These are phyloP conservation scores for Blastobotrys mokoenaii DNA, from an alignment of 805 yeast genomes.

Conservation along the genomic window DNA sequence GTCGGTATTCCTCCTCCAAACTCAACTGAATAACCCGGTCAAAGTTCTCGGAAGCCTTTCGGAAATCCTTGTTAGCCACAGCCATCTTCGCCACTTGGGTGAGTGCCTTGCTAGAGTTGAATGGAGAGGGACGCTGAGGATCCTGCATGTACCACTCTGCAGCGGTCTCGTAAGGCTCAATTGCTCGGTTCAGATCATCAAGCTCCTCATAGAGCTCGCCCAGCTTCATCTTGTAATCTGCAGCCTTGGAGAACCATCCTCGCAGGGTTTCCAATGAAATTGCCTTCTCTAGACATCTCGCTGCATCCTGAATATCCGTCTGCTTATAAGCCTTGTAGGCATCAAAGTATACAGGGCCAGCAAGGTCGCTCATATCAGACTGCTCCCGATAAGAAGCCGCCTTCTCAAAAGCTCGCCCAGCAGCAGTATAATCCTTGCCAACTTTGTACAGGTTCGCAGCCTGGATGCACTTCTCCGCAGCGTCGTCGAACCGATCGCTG, in stretches of 20 bases:
- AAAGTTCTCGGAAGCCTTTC: slow-evolving; percentile 66
- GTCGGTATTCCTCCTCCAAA: slow-evolving; percentile 61
- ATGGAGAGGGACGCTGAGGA: slow-evolving; percentile 73
- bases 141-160: slow-evolving; percentile 95
- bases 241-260: slow-evolving; percentile 96
- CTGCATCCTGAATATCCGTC: slow-evolving; percentile 63
- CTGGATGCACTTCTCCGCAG: slow-evolving; percentile 79
- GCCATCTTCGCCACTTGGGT: slow-evolving; percentile 84
- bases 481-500: slow-evolving; percentile 72
- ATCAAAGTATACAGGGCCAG: slow-evolving; percentile 81
- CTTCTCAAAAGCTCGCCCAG: slow-evolving; percentile 76
- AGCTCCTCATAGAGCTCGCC: slow-evolving; percentile 81
- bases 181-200: slow-evolving; percentile 59
- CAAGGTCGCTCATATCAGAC: slow-evolving; percentile 78
- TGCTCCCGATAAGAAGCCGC: slow-evolving; percentile 76
- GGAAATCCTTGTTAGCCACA: slow-evolving; percentile 66
- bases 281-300: slow-evolving; percentile 65
- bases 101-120: slow-evolving; percentile 81
- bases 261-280: slow-evolving; percentile 74
- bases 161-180: slow-evolving; percentile 76
- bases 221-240: slow-evolving; percentile 84
- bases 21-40: slow-evolving; percentile 72
- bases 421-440: slow-evolving; percentile 55
- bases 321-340: slow-evolving; percentile 81
- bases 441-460: slow-evolving; percentile 89